Conservation (phyloP, 2,329 filamentous ascomycete genomes). For the Exophiala sp. region DNA sequence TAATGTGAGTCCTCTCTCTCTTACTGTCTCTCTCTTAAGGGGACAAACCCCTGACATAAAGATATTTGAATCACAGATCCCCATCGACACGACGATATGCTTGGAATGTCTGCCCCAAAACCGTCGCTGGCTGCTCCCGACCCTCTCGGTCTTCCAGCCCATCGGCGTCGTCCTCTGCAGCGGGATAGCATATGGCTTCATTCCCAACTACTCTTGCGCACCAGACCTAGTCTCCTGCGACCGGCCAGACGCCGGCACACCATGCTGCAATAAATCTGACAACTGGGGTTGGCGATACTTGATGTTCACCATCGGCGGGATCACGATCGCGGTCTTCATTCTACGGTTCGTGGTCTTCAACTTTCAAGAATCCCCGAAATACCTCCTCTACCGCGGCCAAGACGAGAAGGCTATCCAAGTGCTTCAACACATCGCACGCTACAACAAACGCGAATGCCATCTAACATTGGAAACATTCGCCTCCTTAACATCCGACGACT, state of each 20-base stretch:
- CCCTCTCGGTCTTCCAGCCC: conserved; percentile 64
- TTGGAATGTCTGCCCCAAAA: no score
- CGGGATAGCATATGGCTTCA: conserved; percentile 54
- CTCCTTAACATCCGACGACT: conserved; percentile 1
- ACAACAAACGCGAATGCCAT: conserved; percentile 56
- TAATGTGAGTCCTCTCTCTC: not conserved
- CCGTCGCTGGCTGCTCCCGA: conserved; percentile 52
- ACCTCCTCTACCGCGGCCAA: conserved; percentile 44
- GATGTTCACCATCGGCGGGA: conserved; percentile 60
- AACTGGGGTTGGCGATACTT: conserved; percentile 78
- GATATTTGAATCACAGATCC: not conserved
- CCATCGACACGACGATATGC: no score
- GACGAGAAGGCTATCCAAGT: conserved; percentile 62
- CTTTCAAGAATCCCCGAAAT: conserved; percentile 55
- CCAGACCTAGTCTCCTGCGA: conserved; percentile 31
- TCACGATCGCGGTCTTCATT: conserved; percentile 71
- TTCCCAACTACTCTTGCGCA: conserved; percentile 55
- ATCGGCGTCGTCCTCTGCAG: not conserved
- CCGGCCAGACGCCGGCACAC: conserved; percentile 15
- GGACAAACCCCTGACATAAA: no score
- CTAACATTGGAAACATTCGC: conserved; percentile 62
- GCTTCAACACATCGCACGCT: conserved; percentile 50
- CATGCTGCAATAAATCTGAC: conserved; percentile 42
- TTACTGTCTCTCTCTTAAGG: no score
- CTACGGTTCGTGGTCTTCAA: conserved; percentile 73